A percentile compares a stretch with the other conserved stretches of the same genome.
Evolutionary conservation across 2,329 filamentous ascomycete genomes (phyloP).

Genomic region (Diplodia sapinea): DNA sequence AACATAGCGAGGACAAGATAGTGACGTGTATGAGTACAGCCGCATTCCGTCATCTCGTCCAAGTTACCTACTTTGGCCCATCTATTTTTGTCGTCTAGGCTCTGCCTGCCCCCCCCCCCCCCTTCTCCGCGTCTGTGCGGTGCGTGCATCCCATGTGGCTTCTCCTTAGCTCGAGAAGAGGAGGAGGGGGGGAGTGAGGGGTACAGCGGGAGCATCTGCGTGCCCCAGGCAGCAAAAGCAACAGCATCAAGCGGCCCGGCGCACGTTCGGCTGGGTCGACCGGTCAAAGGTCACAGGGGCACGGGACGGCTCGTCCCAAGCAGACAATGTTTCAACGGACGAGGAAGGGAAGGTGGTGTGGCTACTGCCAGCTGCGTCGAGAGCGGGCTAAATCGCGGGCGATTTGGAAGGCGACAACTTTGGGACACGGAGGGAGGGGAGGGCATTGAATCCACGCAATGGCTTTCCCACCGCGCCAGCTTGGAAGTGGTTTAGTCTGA

Average conservation of each 20-base stretch:
- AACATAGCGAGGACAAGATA: slow-evolving; percentile 10
- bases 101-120: neutral
- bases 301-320: neutral
- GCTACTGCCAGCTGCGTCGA: neutral
- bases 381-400: slow-evolving; percentile 5
- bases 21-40: slow-evolving; percentile 17
- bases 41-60: slow-evolving; percentile 11
- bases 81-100: slow-evolving; percentile 1
- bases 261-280: neutral
- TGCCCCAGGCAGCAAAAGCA: slow-evolving; percentile 2
- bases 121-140: neutral
- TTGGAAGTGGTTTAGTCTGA: neutral
- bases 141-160: neutral
- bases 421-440: neutral
- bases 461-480: neutral
- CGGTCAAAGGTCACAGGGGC: neutral
- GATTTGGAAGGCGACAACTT: neutral
- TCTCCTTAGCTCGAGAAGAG: neutral
- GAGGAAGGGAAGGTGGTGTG: slow-evolving; percentile 1
- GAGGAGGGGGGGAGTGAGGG: neutral
- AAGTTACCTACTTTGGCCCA: neutral
- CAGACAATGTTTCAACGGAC: neutral
- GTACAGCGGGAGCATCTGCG: neutral
- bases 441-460: neutral
- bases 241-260: neutral